Base-by-base conservation (phyloP, 2,329 filamentous ascomycete species). In the Aureobasidium lini region DNA sequence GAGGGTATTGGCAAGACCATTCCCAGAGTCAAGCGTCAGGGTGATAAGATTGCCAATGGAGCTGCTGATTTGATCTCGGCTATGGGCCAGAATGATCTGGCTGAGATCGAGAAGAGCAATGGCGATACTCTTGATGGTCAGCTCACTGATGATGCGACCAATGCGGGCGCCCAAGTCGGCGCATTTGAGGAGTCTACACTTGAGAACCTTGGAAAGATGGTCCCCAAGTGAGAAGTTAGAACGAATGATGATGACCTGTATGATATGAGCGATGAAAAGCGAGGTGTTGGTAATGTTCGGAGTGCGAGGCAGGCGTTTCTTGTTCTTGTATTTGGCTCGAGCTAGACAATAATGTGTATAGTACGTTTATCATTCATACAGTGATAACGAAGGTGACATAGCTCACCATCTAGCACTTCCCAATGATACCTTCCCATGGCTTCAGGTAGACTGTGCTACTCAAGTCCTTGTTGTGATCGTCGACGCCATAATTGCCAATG, bases 1-100 rank as follows among this genome's bases (percentile, higher is more conserved):
- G 65, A 67, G 53, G 40, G 32, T 40, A 29, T 43, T 47, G 65
- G 65, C 16, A 50, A 50, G 8, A 34, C 54, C 4, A 46, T 63
- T 11, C 60, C 62, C 18, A 48, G 5, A 10, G 36, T 59, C 36
- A 59, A 60, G 23, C 63, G 64, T n/a, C 64, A 66, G 42, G 52
- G 61, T 3, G 63, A 66, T 52, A 66, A 67, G 66, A 70, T 68
- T 39, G 57, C 63, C 52, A 64, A 65, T 23, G 65, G 65, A 8
- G 31, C 42, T 2, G 58, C 62, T n/a, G 50, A 59, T 8, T 44
- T 67, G 4, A 37, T 60, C 36, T 36, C 59, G 6, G 64, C 66
- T 6, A 54, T 59, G 2, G 59, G 59, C 0, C 28, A 18, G 28
- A n/a, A 42, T 13, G 18, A 23, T 4, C 16, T 58, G 23, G 46